Evolutionary conservation across 257 asterid species (phyloP), one percentile per base, ranked within the genome.

Genomic region (Nicotiana undulata): DNA sequence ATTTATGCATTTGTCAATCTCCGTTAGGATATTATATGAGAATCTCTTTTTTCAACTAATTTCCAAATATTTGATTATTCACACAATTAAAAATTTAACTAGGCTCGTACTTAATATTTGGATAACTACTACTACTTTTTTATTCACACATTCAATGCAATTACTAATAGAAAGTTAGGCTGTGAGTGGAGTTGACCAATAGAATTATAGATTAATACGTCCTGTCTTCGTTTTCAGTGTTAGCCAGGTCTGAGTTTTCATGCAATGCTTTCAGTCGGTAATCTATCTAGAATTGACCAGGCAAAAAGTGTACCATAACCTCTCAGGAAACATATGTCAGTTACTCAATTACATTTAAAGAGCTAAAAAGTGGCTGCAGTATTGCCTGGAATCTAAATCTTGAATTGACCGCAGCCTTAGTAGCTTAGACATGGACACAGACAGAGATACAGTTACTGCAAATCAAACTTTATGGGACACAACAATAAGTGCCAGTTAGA

Each of bases 1-100:
- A 58, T 80, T 58, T 40, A 24, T 18, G 88, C 75, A 72, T 82
- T 83, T 77, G 65, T 52, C 32, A 7, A 74, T 49, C 26, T 24
- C 16, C 15, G 26, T 46, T 72, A 46, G 40, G 78, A 24, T 24
- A 46, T 46, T 72, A 22, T 46, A 72, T 8, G 78, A 46, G 24
- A 72, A 6, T 22, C 24, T 13, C 20, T 28, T 72, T 44, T 3
- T 6, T 72, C 22, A 44, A 46, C 78, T 72, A 72, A 72, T 46
- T 22, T 49, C 60, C 37, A 22, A 6, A 46, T 1, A 24, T 46
- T 70, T 72, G 60, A 72, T 3, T 13, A 15, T 46, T 72, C 9
- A 72, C 24, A 31, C 78, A 46, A 46, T 46, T 46, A 44, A 12
- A 12, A 44, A 13, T 51, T 3, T 15, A 51, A 13, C 22, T 46